Conservation (phyloP, 1,284 basidiomycete species). For the Ceratobasidium sp. region DNA sequence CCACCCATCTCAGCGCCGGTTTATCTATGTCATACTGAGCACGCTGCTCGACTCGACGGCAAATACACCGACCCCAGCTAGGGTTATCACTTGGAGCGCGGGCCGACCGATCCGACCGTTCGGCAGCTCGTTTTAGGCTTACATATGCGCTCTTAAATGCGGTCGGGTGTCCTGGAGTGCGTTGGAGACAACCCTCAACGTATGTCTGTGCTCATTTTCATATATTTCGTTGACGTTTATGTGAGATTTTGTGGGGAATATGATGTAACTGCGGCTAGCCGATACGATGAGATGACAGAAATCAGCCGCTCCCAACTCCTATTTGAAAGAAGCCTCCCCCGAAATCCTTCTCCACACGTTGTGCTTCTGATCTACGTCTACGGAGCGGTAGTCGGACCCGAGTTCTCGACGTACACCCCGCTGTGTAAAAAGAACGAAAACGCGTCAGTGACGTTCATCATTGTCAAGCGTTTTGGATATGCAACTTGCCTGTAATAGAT, state of each 20-base stretch:
- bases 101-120: neutral
- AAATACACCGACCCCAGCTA: neutral
- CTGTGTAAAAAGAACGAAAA: neutral
- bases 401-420: conserved; percentile 34
- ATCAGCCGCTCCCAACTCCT: too few relatives aligned
- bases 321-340: too few relatives aligned
- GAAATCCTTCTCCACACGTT: conserved; percentile 3
- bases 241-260: too few relatives aligned
- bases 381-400: conserved; percentile 28
- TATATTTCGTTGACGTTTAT: too few relatives aligned
- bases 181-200: too few relatives aligned
- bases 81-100: neutral
- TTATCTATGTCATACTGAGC: conserved; percentile 4
- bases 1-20: neutral
- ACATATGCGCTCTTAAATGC: too few relatives aligned
- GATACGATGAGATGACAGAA: too few relatives aligned
- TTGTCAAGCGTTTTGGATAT: neutral
- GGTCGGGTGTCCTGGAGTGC: too few relatives aligned
- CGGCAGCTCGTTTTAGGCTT: too few relatives aligned
- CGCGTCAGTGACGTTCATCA: neutral
- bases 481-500: conserved; percentile 38
- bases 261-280: too few relatives aligned
- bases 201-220: too few relatives aligned
- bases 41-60: neutral
- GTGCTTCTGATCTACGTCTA: conserved; percentile 9